Evolutionary conservation across 192 early-diverging fungal species (phyloP).

Genomic region (Entrophospora sp.): DNA sequence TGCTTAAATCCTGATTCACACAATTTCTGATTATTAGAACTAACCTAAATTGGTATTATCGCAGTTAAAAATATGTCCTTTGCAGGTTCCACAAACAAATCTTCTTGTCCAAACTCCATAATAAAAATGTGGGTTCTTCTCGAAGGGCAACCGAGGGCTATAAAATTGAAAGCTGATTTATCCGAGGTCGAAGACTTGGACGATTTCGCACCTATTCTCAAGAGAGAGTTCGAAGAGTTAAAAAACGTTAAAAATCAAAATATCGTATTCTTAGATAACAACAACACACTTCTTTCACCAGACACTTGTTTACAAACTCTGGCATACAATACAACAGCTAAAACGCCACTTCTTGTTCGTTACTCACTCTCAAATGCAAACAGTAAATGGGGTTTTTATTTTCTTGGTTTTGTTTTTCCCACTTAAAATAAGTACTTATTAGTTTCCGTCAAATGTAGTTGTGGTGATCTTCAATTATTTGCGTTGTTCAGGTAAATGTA

Average conservation of each 20-base stretch:
- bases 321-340: background rate
- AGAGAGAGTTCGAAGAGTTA: background rate
- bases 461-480: background rate
- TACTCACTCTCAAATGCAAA: background rate
- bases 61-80: background rate
- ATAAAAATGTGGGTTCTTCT: background rate
- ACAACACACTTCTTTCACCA: background rate
- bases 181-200: background rate
- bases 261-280: background rate
- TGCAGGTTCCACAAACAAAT: background rate
- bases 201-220: background rate
- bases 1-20: background rate
- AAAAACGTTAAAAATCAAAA: background rate
- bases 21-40: background rate
- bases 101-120: background rate
- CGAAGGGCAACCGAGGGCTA: background rate
- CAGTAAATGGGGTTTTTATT: background rate
- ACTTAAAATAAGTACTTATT: background rate
- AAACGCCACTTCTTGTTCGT: background rate
- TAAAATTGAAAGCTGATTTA: background rate
- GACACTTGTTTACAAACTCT: background rate
- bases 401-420: background rate
- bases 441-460: background rate
- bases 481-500: too few relatives aligned
- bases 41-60: slow-evolving; percentile 3